phyloP scores from a whole-genome alignment of 768 basidiomycete species.

The Hortiboletus flavorubellus region DNA sequence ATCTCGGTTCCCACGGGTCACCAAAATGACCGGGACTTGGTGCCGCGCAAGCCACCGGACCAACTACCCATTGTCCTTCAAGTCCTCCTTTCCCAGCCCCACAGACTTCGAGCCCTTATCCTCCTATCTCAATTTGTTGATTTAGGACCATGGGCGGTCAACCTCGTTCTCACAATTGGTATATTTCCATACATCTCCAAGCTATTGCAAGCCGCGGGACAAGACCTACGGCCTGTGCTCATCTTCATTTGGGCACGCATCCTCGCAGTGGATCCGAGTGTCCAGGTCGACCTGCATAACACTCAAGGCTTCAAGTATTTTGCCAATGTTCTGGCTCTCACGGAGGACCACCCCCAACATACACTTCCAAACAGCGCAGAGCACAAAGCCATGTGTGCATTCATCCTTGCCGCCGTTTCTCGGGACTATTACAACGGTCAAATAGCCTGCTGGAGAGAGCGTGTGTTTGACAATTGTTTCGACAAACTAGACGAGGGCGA shows the following conservation, averaged over 20 bases:
- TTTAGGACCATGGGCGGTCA: slow-evolving; percentile 97
- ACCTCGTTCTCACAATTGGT: slow-evolving; percentile 92
- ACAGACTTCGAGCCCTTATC: slow-evolving; percentile 92
- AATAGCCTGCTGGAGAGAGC: slow-evolving; percentile 74
- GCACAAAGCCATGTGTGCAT: slow-evolving; percentile 98
- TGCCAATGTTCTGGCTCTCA: slow-evolving; percentile 66
- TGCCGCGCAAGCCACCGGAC: slow-evolving; percentile 90
- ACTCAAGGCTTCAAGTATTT: slow-evolving; percentile 84
- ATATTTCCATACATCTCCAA: slow-evolving; percentile 99
- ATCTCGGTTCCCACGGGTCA: background rate
- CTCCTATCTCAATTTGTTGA: slow-evolving; percentile 97
- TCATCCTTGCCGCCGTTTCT: slow-evolving; percentile 86
- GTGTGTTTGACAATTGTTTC: slow-evolving; percentile 85
- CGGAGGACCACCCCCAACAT: slow-evolving; percentile 52
- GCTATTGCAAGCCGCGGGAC: slow-evolving; percentile 89
- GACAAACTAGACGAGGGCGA: slow-evolving; percentile 84
- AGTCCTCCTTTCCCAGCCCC: slow-evolving; percentile 93
- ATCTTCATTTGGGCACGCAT: slow-evolving; percentile 99
- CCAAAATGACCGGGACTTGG: slow-evolving; percentile 42
- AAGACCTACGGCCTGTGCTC: slow-evolving; percentile 93
- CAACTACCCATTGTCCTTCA: slow-evolving; percentile 98
- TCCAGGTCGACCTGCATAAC: slow-evolving; percentile 85
- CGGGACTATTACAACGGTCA: slow-evolving; percentile 90
- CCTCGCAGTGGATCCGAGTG: slow-evolving; percentile 90
- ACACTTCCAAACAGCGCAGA: slow-evolving; percentile 90